phyloP scores from a whole-genome alignment of 2,329 filamentous ascomycete species.

The Pseudogymnoascus sp. region DNA sequence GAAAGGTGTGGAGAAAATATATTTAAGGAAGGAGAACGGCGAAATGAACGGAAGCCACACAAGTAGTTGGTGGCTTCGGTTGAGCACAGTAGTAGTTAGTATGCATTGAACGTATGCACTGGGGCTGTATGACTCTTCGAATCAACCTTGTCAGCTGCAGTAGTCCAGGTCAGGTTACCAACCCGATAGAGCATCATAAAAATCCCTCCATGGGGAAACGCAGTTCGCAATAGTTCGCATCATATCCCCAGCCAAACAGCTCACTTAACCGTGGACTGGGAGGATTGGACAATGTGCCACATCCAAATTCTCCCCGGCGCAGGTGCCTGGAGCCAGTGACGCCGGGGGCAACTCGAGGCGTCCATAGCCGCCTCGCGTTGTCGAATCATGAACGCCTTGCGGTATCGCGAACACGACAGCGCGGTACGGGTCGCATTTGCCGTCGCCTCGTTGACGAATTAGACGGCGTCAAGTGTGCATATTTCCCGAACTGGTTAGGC shows the following conservation, averaged over 20 bases:
- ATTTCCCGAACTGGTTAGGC: not conserved
- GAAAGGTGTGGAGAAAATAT: conserved; percentile 4
- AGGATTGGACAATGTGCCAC: conserved; percentile 5
- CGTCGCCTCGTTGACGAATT: conserved; percentile 5
- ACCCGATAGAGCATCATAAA: not conserved
- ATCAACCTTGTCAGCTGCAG: conserved; percentile 6
- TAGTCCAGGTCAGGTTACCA: not conserved
- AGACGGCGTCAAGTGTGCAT: not conserved
- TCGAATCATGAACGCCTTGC: not conserved
- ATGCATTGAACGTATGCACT: not conserved
- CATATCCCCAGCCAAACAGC: conserved; percentile 3
- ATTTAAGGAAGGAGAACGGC: conserved; percentile 5
- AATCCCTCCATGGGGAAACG: not conserved
- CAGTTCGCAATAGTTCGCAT: not conserved
- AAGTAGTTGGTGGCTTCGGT: not conserved
- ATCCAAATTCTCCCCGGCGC: not conserved
- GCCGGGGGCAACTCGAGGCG: not conserved
- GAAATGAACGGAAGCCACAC: not conserved
- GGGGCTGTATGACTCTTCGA: not conserved
- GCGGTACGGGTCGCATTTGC: conserved; percentile 3
- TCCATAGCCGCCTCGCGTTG: conserved; percentile 4
- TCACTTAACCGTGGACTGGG: not conserved
- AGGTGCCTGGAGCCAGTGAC: conserved; percentile 4
- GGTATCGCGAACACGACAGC: not conserved
- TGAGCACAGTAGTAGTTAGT: not conserved